Conservation (phyloP, 257 asterid species). For the Buddleja alternifolia region DNA sequence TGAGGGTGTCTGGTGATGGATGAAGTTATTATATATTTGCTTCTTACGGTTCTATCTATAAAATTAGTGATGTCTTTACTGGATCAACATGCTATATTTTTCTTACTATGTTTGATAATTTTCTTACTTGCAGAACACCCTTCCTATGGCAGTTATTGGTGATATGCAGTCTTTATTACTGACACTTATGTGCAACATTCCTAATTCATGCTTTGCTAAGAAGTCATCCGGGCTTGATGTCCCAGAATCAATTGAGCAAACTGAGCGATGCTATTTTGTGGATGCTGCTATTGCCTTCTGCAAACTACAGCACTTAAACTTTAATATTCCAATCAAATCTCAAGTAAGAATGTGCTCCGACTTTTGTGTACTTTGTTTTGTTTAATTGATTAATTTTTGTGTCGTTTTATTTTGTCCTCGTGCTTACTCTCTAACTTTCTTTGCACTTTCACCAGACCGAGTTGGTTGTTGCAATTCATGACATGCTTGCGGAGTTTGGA, state of each 20-base stretch:
- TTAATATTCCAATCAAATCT: constrained; percentile 65
- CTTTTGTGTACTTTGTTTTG: constrained; percentile 24
- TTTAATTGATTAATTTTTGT: constrained; percentile 24
- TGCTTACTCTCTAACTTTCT: constrained; percentile 25
- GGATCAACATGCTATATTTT: constrained; percentile 16
- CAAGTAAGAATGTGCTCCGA: constrained; percentile 63
- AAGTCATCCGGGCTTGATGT: constrained; percentile 57
- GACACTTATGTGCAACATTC: constrained; percentile 77
- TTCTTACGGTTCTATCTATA: background rate
- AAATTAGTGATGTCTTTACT: constrained; percentile 16
- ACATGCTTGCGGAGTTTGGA: constrained; percentile 97
- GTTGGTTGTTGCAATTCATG: constrained; percentile 85
- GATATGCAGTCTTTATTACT: constrained; percentile 80
- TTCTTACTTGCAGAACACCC: constrained; percentile 57
- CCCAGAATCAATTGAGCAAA: constrained; percentile 62
- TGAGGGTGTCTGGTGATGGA: constrained; percentile 2
- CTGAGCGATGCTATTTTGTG: constrained; percentile 63
- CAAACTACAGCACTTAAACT: constrained; percentile 78
- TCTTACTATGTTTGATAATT: constrained; percentile 29
- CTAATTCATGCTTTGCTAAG: constrained; percentile 65
- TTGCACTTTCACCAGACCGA: constrained; percentile 60
- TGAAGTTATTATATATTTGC: background rate
- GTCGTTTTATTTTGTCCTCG: constrained; percentile 16
- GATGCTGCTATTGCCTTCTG: constrained; percentile 92
- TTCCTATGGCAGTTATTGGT: constrained; percentile 57